Base-by-base conservation (phyloP, 495 filamentous ascomycete species). In the Astrothelium subdiscretum region DNA sequence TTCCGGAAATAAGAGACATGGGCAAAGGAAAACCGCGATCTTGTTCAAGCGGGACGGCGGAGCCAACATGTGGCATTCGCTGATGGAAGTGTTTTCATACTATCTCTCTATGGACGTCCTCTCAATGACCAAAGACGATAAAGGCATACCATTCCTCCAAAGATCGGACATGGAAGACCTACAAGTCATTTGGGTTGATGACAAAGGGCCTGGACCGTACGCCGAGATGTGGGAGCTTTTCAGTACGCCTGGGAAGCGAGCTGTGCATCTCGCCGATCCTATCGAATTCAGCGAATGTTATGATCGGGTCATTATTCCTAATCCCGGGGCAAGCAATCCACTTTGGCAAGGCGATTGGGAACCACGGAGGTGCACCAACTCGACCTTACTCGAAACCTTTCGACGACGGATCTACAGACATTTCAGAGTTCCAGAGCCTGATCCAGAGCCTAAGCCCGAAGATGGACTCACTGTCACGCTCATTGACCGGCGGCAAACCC, bases 61-160 rank as follows among this genome's bases (percentile, higher is more conserved):
- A 13, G 26, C 32, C 8, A 77, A 76, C 62, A 40, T 70, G 13
- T 78, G 76, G 76, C 76, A 78, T 61, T 68, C 66, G 22, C 67
- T 77, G 38, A 71, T 74, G 71, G 76, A 78, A 61, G 69, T 78
- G 31, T 71, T 69, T 62, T 71, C 72, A 52, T 70, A 71, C 63
- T 64, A 62, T 5, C 67, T 76, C 69, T 72, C 69, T 5, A 59
- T 77, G 32, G 74, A 75, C 64, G 67, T 70, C 24, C 61, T 76
- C 12, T 69, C 65, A 43, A 74, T 75, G 40, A 69, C 63, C 13
- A 29, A 31, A 0, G 18, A 48, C 4, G 26, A 58, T 32, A 59
- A 60, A 57, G 42, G 51, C 18, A 61, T n/a, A 26, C 40, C 12
- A 13, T 66, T 66, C 29, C 67, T 67, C 35, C 48, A 67, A 43